Evolutionary conservation across 306 rosid genomes (phyloP), one percentile per base, ranked within the genome.

Genomic region (Vigna reflexopilosa): DNA sequence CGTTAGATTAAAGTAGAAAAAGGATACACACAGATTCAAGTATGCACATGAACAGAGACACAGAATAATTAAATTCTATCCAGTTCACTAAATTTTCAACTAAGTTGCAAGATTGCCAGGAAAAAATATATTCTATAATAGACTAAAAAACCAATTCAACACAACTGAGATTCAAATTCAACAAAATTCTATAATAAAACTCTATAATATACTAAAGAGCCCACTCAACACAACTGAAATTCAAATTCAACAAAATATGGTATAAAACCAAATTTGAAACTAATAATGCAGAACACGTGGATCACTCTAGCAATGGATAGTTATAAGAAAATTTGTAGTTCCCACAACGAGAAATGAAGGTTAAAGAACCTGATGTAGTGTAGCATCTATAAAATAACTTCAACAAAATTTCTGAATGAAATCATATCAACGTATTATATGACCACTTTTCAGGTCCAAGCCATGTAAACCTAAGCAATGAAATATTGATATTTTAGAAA

Each of bases 221-320:
- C 70, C 12, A 70, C 20, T 49, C 8, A 34, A 36, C 70, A 16
- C 52, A 14, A 12, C n/a, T 24, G 10, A 40, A 3, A 55, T 40
- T 79, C 63, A 22, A 69, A 68, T 42, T 42, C 54, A 74, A 59
- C 55, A 69, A 68, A 74, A 79, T 32, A 40, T 2, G 32, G 52
- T n/a, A 42, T 16, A 32, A 62, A 28, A 58, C 30, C 54, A 74
- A 68, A 74, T 59, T 61, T 51, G 73, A 15, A 28, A 9, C 38
- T 57, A 47, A 19, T 42, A 57, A 47, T 58, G 32, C 76, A 24
- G 15, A 52, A 16, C 11, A 20, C 67, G 79, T 52, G 40, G 32
- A 78, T 69, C 57, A 59, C 42, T 74, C n/a, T 20, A 19, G 55
- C 65, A 51, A 73, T 52, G 9, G 34, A 8, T n/a, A 19, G 42